phyloP scores from a whole-genome alignment of 164 flowering plant genomes.

The Umbilicus rupestris region DNA sequence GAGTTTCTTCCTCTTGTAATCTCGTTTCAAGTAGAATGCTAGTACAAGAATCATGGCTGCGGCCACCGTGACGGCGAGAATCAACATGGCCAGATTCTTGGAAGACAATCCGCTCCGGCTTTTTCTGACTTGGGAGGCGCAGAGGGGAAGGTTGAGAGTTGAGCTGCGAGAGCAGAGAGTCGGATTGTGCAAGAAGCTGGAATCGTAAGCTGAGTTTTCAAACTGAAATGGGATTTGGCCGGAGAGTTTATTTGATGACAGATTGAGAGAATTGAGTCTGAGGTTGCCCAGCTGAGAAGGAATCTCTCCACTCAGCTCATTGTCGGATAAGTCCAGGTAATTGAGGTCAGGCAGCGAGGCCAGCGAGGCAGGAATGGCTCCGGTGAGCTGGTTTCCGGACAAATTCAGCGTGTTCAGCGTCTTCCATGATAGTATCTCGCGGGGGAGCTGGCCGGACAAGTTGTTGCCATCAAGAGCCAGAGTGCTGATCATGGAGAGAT shows the following conservation, averaged over 20 bases:
- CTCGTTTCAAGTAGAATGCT: constrained; percentile 10
- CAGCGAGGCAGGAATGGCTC: constrained; percentile 31
- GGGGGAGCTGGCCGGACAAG: constrained; percentile 35
- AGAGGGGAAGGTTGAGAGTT: constrained; percentile 10
- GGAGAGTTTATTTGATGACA: constrained; percentile 36
- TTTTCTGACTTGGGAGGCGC: constrained; percentile 10
- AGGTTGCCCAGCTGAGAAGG: constrained; percentile 25
- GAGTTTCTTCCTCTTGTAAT: constrained; percentile 15
- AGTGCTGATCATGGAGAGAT: constrained; percentile 20
- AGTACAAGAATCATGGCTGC: constrained; percentile 7
- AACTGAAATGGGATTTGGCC: constrained; percentile 35
- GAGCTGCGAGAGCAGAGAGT: constrained; percentile 31
- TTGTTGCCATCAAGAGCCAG: constrained; percentile 40
- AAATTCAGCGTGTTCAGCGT: constrained; percentile 26
- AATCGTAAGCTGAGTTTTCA: constrained; percentile 21
- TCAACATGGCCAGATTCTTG: constrained; percentile 13
- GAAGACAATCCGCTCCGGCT: constrained; percentile 14
- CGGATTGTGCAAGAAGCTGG: constrained; percentile 44
- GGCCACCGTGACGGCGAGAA: constrained; percentile 10
- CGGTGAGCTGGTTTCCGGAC: constrained; percentile 32
- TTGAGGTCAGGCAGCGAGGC: constrained; percentile 25
- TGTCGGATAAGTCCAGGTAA: constrained; percentile 35
- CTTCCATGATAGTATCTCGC: constrained; percentile 32
- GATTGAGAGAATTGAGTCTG: constrained; percentile 25
- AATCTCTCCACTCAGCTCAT: constrained; percentile 37